These are phyloP conservation scores for Mollisia scopiformis DNA, from an alignment of 2,329 filamentous ascomycete genomes.

Conservation along the genomic window DNA sequence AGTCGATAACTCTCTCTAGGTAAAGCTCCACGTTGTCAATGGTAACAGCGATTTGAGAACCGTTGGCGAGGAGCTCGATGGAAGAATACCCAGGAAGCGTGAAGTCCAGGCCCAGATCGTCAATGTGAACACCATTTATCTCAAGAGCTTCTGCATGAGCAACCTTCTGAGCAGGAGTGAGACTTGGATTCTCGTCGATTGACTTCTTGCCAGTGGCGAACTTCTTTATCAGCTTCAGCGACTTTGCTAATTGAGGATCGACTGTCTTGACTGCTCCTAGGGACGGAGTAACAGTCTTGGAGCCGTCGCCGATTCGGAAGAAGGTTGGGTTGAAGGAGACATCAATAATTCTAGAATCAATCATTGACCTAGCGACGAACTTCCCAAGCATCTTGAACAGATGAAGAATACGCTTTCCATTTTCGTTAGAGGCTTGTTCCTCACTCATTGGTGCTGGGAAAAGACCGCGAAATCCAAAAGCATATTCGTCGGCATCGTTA, in stretches of 20 bases:
- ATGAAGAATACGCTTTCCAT: conserved; percentile 85
- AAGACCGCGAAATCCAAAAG: conserved; percentile 80
- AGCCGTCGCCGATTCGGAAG: conserved; percentile 83
- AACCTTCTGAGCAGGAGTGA: conserved; percentile 72
- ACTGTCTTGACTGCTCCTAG: conserved; percentile 88
- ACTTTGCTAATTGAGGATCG: conserved; percentile 83
- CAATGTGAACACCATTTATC: conserved; percentile 76
- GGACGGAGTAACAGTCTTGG: conserved; percentile 72
- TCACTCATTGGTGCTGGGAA: conserved; percentile 91
- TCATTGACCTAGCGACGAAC: conserved; percentile 97
- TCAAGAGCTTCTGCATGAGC: conserved; percentile 69
- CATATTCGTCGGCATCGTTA: conserved; percentile 74
- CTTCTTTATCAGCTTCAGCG: conserved; percentile 83
- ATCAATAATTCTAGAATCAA: conserved; percentile 97
- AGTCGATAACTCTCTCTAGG: conserved; percentile 85
- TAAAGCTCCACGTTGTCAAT: conserved; percentile 93
- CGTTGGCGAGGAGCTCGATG: conserved; percentile 80
- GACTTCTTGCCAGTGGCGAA: conserved; percentile 83
- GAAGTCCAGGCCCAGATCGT: conserved; percentile 91
- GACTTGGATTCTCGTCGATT: conserved; percentile 71
- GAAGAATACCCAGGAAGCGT: conserved; percentile 88
- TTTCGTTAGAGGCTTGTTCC: conserved; percentile 72
- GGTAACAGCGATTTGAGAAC: conserved; percentile 74
- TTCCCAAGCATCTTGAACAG: conserved; percentile 94
- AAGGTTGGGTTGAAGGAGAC: conserved; percentile 97